Evolutionary conservation across 1,139 yeast species (phyloP).

Genomic region (Kodamaea derodonti): DNA sequence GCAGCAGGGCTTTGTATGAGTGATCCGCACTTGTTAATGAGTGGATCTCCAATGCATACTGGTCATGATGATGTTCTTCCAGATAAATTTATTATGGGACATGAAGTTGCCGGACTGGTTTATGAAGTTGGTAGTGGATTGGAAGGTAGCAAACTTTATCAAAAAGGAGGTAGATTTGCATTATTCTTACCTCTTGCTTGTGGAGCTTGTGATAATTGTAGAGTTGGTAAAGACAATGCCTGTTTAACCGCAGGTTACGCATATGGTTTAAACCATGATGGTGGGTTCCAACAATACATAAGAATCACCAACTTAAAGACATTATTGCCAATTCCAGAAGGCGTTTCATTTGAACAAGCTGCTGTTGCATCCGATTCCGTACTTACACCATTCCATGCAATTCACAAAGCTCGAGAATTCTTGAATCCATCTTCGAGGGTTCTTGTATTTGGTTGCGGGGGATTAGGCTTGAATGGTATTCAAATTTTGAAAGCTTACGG

Average conservation of each 20-base stretch:
- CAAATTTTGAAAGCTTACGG: slow-evolving; percentile 42
- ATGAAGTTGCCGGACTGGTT: slow-evolving; percentile 52
- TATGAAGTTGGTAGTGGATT: slow-evolving; percentile 36
- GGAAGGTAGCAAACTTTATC: slow-evolving; percentile 21
- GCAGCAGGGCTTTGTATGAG: slow-evolving; percentile 54
- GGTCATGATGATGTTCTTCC: slow-evolving; percentile 16
- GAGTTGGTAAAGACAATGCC: slow-evolving; percentile 39
- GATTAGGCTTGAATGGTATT: slow-evolving; percentile 48
- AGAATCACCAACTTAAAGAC: slow-evolving; percentile 33
- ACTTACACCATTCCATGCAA: slow-evolving; percentile 50
- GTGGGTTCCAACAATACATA: slow-evolving; percentile 50
- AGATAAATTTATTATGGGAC: slow-evolving; percentile 48
- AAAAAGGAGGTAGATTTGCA: slow-evolving; percentile 35
- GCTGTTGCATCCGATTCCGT: slow-evolving; percentile 51
- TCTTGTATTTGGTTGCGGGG: slow-evolving; percentile 47
- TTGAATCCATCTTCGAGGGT: slow-evolving; percentile 38
- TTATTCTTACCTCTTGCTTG: slow-evolving; percentile 38
- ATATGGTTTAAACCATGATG: slow-evolving; percentile 44
- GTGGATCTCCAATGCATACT: slow-evolving; percentile 14
- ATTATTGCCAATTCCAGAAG: slow-evolving; percentile 45
- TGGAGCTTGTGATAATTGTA: slow-evolving; percentile 42
- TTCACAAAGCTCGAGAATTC: slow-evolving; percentile 32
- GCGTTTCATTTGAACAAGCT: slow-evolving; percentile 41
- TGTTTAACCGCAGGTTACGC: slow-evolving; percentile 26
- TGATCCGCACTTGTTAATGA: slow-evolving; percentile 43